Conservation (phyloP, 208 protist genomes). For the Wallacemonas sp. region DNA sequence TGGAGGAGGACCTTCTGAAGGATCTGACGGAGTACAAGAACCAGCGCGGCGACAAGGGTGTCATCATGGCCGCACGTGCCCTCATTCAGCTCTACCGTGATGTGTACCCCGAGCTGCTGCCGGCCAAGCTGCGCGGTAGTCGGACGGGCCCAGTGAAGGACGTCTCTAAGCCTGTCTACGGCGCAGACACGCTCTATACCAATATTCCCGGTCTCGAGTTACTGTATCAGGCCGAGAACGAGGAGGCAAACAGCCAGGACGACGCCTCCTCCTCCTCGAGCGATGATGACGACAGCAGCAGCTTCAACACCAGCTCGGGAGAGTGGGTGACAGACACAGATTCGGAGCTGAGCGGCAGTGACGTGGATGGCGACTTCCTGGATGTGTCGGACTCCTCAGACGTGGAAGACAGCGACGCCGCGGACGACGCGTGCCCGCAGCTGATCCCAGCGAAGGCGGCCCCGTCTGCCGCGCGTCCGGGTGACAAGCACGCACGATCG, state of each 20-base stretch:
- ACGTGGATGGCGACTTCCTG: conserved; percentile 77
- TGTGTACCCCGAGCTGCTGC: conserved; percentile 95
- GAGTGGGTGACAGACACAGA: conserved; percentile 78
- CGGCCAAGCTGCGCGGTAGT: conserved; percentile 88
- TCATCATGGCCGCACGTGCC: conserved; percentile 95
- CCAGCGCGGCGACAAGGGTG: conserved; percentile 93
- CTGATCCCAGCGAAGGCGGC: conserved; percentile 63
- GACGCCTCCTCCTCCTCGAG: conserved; percentile 1
- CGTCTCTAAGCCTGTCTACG: conserved; percentile 58
- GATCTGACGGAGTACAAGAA: conserved; percentile 95
- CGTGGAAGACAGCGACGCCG: conserved; percentile 35
- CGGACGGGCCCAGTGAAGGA: conserved; percentile 35
- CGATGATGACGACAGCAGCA: conserved; percentile 25
- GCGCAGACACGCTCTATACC: conserved; percentile 65
- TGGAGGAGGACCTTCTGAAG: conserved; percentile 92
- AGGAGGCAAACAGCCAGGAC: conserved; percentile 10
- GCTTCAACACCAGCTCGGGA: conserved; percentile 38
- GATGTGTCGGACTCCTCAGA: conserved; percentile 48
- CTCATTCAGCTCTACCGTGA: conserved; percentile 96
- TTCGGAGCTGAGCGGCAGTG: conserved; percentile 59
- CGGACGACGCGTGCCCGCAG: conserved; percentile 61
- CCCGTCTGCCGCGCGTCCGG: background rate
- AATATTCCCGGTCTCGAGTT: conserved; percentile 88
- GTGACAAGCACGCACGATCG: conserved; percentile 16
- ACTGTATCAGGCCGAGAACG: conserved; percentile 55